Base-by-base conservation (phyloP, 768 basidiomycete species). In the Boletus rufocinnamomeus region DNA sequence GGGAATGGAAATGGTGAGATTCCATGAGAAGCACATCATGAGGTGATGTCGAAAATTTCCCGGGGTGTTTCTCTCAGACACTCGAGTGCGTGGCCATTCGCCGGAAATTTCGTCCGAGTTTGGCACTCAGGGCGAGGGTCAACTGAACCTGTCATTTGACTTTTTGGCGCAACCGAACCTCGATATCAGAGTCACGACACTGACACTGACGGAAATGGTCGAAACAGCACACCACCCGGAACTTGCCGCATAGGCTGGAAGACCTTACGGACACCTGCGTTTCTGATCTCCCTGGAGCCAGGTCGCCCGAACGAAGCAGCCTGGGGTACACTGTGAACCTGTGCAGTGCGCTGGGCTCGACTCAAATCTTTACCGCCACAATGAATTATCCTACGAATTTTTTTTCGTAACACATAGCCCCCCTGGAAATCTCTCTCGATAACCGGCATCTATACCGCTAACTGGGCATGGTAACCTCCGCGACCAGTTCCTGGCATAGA, bases 371-470 rank as follows among this genome's bases (percentile, higher is more conserved):
- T 32, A 6, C 28, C 16, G 34, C 37, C 9, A 50, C 25, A 23
- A 21, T 6, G 6, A 5, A 43, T 38, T 47, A n/a, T 55, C 50
- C 38, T 34, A 47, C 28, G 59, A 67, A n/a, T 2, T 47, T 34
- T 53, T 57, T 41, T 35, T 38, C 37, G 50, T 21, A 4, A 27
- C 28, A 14, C 43, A 19, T 25, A n/a, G 23, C 46, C 53, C 43
- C 50, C 45, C 44, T 41, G 49, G 50, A 41, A 35, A 45, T 34
- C 48, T 27, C 34, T 9, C 64, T 44, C 56, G 61, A 60, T 49
- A 51, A 34, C 23, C 67, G 63, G 68, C 19, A 38, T 32, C 55
- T 55, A 38, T 61, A 64, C 62, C 56, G 25, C 50, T 50, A 27
- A 25, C 44, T 57, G 19, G 66, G 65, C 32, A 40, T 63, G 47